These are phyloP conservation scores for Gaeumannomyces sp. DNA, from an alignment of 2,329 filamentous ascomycete species.

Conservation along the genomic window DNA sequence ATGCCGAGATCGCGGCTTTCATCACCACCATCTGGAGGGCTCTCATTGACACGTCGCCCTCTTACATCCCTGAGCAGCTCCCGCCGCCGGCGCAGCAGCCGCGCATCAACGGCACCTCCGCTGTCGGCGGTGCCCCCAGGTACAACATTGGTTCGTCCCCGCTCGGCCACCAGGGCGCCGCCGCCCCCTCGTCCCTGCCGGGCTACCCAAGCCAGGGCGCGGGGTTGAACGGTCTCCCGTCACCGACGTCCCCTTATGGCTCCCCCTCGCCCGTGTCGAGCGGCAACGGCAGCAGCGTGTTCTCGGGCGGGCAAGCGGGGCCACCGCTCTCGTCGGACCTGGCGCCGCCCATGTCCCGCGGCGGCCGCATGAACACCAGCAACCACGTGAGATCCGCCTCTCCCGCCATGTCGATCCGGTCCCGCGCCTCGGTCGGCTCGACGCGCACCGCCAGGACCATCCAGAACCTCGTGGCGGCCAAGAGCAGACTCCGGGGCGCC, in stretches of 20 bases:
- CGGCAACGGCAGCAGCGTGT: constrained; percentile 5
- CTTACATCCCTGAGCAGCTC: constrained; percentile 37
- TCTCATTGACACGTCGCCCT: constrained; percentile 37
- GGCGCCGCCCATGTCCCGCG: neutral
- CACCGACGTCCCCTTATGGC: neutral
- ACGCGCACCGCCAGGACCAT: constrained; percentile 26
- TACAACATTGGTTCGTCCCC: neutral
- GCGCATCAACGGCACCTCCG: constrained; percentile 10
- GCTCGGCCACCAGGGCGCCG: neutral
- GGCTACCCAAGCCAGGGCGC: too few relatives aligned
- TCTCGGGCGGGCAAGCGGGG: constrained; percentile 3
- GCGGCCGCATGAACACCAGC: constrained; percentile 7
- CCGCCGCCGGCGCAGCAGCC: constrained; percentile 11
- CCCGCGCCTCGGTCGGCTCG: constrained; percentile 27
- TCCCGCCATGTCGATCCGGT: constrained; percentile 17
- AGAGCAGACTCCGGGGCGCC: constrained; percentile 10
- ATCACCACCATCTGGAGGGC: constrained; percentile 46
- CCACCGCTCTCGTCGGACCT: neutral
- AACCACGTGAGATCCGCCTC: constrained; percentile 12
- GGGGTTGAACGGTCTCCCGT: too few relatives aligned
- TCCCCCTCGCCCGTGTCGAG: neutral
- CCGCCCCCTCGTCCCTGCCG: neutral
- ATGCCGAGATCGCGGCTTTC: constrained; percentile 47
- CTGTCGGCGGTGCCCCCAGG: neutral
- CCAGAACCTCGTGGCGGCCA: constrained; percentile 17